phyloP scores from a whole-genome alignment of 805 yeast species.

The Candida qinlingensis region DNA sequence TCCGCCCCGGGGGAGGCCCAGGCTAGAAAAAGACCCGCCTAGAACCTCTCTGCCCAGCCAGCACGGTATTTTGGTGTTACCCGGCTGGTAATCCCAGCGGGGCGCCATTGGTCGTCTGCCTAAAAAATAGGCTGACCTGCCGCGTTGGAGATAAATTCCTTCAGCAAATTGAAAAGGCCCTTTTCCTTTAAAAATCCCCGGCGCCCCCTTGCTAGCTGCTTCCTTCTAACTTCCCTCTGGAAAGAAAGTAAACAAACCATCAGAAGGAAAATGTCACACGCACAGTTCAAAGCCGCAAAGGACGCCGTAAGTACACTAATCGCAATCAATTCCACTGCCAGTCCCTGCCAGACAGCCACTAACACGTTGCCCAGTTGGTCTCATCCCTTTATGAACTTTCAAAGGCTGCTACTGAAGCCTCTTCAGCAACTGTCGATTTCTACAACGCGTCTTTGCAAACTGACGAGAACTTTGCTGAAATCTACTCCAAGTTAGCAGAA shows the following conservation, averaged over 20 bases:
- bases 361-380: constrained; percentile 42
- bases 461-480: constrained; percentile 40
- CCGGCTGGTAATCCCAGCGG: too few relatives aligned
- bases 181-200: neutral
- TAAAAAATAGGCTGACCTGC: too few relatives aligned
- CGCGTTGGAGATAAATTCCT: too few relatives aligned
- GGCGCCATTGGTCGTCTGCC: too few relatives aligned
- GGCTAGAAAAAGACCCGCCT: too few relatives aligned
- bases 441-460: constrained; percentile 52
- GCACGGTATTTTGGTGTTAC: too few relatives aligned
- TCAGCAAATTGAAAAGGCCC: neutral
- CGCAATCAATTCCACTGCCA: too few relatives aligned
- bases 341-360: neutral
- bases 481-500: constrained; percentile 38
- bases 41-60: too few relatives aligned
- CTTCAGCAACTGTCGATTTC: constrained; percentile 73
- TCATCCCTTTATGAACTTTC: constrained; percentile 77
- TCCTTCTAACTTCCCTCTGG: constrained; percentile 1
- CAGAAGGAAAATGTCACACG: constrained; percentile 14
- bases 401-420: constrained; percentile 82
- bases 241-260: neutral
- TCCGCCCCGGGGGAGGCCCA: too few relatives aligned
- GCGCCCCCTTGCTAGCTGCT: neutral
- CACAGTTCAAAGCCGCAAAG: constrained; percentile 22
- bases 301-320: constrained; percentile 18